A percentile compares a stretch with the other conserved stretches of the same genome.
These are phyloP conservation scores for Moesziomyces parantarcticus DNA, from an alignment of 1,284 basidiomycete species.

Conservation along the genomic window DNA sequence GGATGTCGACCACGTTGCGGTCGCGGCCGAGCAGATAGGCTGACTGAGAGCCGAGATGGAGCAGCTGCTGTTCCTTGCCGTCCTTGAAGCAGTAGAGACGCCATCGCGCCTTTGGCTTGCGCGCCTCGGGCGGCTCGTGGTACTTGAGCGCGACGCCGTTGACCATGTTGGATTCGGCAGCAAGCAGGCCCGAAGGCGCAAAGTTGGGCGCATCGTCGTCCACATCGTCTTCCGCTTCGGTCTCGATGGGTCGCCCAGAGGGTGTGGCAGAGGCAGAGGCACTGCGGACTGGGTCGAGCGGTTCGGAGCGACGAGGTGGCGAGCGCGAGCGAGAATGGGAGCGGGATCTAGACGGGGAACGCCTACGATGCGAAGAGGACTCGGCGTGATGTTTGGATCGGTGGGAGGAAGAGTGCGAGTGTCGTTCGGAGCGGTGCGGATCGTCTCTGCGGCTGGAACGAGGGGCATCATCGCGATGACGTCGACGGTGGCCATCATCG, in stretches of 20 bases:
- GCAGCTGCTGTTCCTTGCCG: slow-evolving; percentile 77
- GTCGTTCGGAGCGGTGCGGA: not conserved
- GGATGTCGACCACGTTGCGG: slow-evolving; percentile 76
- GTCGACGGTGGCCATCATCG: slow-evolving; percentile 6
- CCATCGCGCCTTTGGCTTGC: slow-evolving; percentile 90
- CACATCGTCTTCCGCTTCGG: slow-evolving; percentile 7
- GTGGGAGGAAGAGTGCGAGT: not conserved
- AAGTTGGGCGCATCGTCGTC: slow-evolving; percentile 79
- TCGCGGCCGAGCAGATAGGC: slow-evolving; percentile 94
- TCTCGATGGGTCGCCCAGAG: not conserved
- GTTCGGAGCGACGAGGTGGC: not conserved
- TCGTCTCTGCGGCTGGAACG: slow-evolving; percentile 1
- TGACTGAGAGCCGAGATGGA: slow-evolving; percentile 76
- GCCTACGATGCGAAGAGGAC: slow-evolving; percentile 5
- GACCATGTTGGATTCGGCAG: slow-evolving; percentile 78
- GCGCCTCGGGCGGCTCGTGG: slow-evolving; percentile 96
- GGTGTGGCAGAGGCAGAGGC: too few species aligned
- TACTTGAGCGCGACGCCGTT: slow-evolving; percentile 93
- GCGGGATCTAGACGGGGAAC: slow-evolving; percentile 10
- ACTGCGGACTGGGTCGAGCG: not conserved
- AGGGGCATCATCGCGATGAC: slow-evolving; percentile 6
- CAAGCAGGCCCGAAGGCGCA: slow-evolving; percentile 85
- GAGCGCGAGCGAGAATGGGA: not conserved
- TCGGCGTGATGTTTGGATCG: slow-evolving; percentile 5
- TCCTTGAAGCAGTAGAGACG: slow-evolving; percentile 97